Evolutionary conservation across 805 yeast genomes (phyloP), one percentile per base, ranked within the genome.

Genomic region (Nakazawaea holstii): DNA sequence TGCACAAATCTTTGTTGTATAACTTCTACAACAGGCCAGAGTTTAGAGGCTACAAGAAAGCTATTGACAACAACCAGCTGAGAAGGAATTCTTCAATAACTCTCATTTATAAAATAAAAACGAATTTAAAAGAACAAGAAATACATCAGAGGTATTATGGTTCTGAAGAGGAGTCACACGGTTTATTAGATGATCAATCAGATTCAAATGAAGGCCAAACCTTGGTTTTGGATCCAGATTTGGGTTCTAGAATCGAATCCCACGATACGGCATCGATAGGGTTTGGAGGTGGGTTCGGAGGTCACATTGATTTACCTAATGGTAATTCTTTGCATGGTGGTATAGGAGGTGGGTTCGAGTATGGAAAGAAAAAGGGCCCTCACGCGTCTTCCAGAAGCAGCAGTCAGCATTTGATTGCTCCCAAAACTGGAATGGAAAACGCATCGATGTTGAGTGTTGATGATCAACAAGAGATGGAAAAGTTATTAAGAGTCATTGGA

Each of bases 261-360:
- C 5, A 20, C 5, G 5, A 20, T 20, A 30, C 32, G 6, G 3
- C 32, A 13, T 30, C 32, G 5, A 13, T 14, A n/a, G 40, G 40
- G 9, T 15, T 35, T 14, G 46, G 46, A 8, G 46, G 46, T 4
- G 46, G 46, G 4, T 28, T 43, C 14, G 46, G 46, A 15, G 46
- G 40, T 4, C 26, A 27, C 26, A 10, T 43, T 6, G 40, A 43
- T 27, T 24, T 43, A 2, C 46, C 46, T 5, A 26, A 27, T 24
- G 46, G 46, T 27, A 20, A 15, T 3, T 14, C 24, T 11, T 24
- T 41, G 7, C 29, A 43, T 13, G 44, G 37, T 8, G 44, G 44
- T n/a, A 27, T 43, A 14, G 46, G 46, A 9, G 46, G 46, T 13
- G 46, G 46, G 4, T 6, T 35, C 6, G 40, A 35, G 8, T 28